Conservation (phyloP, 73 alveolate species). For the Paramecium primaurelia region DNA sequence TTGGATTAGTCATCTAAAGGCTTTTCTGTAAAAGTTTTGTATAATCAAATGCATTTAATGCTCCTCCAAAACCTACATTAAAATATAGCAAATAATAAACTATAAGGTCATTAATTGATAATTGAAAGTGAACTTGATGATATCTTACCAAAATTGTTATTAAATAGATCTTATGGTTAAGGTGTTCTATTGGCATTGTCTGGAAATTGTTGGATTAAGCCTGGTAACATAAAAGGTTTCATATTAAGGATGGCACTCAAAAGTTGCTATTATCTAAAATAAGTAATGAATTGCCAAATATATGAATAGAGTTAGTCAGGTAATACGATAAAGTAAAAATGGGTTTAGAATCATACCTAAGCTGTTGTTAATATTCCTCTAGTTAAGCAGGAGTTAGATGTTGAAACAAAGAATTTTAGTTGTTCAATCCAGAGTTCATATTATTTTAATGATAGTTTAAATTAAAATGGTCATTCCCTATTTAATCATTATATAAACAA, state of each 20-base stretch:
- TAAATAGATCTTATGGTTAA: not conserved
- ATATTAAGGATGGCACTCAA: not conserved
- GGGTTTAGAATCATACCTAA: not conserved
- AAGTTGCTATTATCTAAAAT: not conserved
- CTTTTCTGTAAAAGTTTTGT: not conserved
- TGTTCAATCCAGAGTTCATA: conserved; percentile 40
- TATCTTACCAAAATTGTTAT: not conserved
- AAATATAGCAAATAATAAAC: not conserved
- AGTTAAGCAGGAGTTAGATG: not conserved
- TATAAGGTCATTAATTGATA: not conserved
- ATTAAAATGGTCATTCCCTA: conserved; percentile 28
- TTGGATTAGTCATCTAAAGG: not conserved
- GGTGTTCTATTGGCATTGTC: conserved; percentile 6
- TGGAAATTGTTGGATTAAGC: not conserved
- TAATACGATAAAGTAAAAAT: not conserved
- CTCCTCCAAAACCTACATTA: not conserved
- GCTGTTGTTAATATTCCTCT: not conserved
- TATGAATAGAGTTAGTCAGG: not conserved
- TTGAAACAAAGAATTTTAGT: not conserved
- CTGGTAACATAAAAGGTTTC: not conserved
- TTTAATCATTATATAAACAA: not conserved
- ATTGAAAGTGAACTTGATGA: not conserved
- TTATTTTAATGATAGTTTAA: conserved; percentile 45
- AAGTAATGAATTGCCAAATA: not conserved
- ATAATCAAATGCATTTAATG: not conserved